Evolutionary conservation across 768 basidiomycete genomes (phyloP).

Genomic region (Pulveroboletus sp.): DNA sequence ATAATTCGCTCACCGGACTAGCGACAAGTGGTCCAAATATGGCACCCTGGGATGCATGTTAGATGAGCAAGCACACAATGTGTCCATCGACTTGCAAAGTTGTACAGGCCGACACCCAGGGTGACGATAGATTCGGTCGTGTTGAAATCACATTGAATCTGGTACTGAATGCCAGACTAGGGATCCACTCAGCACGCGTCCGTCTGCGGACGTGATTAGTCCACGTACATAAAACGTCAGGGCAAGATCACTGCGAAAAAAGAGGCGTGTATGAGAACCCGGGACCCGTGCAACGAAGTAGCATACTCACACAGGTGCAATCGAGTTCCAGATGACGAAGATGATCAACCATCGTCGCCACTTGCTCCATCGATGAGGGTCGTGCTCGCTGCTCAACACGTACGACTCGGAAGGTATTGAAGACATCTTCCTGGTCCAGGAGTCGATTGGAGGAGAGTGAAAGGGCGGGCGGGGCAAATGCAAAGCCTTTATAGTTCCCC

Average conservation of each 20-base stretch:
- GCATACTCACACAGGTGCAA: slow-evolving; percentile 27
- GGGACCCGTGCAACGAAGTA: background rate
- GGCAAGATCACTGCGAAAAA: slow-evolving; percentile 18
- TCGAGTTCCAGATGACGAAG: slow-evolving; percentile 27
- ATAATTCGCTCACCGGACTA: slow-evolving; percentile 24
- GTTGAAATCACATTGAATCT: slow-evolving; percentile 23
- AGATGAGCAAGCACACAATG: background rate
- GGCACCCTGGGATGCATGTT: slow-evolving; percentile 13
- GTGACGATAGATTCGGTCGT: slow-evolving; percentile 19
- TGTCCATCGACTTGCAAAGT: slow-evolving; percentile 18
- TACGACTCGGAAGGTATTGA: slow-evolving; percentile 8
- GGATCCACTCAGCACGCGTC: background rate
- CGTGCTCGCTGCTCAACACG: slow-evolving; percentile 16
- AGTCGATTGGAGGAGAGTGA: background rate
- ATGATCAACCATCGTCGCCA: slow-evolving; percentile 24
- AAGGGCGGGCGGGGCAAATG: background rate
- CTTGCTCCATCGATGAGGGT: slow-evolving; percentile 28
- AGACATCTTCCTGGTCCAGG: slow-evolving; percentile 15
- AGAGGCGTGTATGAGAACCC: background rate
- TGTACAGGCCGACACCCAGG: slow-evolving; percentile 24
- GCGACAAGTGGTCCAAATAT: slow-evolving; percentile 25
- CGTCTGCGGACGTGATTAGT: background rate
- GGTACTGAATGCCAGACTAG: slow-evolving; percentile 27
- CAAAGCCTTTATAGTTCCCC: slow-evolving; percentile 11
- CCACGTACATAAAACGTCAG: slow-evolving; percentile 26